These are phyloP conservation scores for Sambucus nigra DNA, from an alignment of 129 eudicot species.

Conservation along the genomic window DNA sequence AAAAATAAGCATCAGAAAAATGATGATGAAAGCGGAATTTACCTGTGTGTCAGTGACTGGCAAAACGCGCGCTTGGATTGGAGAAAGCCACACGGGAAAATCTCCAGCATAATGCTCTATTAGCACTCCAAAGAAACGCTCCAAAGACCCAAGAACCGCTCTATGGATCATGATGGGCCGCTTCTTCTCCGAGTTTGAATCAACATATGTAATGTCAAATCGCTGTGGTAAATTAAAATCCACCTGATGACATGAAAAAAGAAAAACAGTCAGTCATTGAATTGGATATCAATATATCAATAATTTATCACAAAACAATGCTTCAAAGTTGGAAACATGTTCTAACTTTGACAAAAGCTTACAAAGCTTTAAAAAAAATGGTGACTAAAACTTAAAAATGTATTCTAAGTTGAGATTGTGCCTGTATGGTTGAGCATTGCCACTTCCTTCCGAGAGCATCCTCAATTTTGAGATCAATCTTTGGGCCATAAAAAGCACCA, in stretches of 20 bases:
- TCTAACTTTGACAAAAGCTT: not conserved
- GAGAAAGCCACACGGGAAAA: slow-evolving; percentile 93
- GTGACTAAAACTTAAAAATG: not conserved
- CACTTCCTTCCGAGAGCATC: slow-evolving; percentile 98
- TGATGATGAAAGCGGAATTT: not conserved
- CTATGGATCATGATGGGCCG: slow-evolving; percentile 97
- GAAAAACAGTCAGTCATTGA: not conserved
- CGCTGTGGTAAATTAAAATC: slow-evolving; percentile 92
- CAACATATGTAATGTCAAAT: slow-evolving; percentile 83
- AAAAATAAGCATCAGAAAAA: not conserved
- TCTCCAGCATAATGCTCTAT: slow-evolving; percentile 97
- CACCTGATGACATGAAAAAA: slow-evolving; percentile 37
- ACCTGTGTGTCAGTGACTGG: slow-evolving; percentile 94
- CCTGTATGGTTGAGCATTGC: slow-evolving; percentile 99
- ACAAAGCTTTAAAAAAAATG: not conserved
- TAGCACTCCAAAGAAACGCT: slow-evolving; percentile 89
- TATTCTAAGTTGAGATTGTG: slow-evolving; percentile 4
- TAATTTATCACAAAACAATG: not conserved
- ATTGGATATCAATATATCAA: too few relatives aligned
- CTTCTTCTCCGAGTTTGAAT: slow-evolving; percentile 66
- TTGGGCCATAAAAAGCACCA: slow-evolving; percentile 98
- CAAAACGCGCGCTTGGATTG: slow-evolving; percentile 74
- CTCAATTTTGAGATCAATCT: slow-evolving; percentile 92
- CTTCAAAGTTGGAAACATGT: not conserved
- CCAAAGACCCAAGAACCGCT: slow-evolving; percentile 97